Conservation (phyloP, 202 grass and related monocot species). For the Carex arenaria region DNA sequence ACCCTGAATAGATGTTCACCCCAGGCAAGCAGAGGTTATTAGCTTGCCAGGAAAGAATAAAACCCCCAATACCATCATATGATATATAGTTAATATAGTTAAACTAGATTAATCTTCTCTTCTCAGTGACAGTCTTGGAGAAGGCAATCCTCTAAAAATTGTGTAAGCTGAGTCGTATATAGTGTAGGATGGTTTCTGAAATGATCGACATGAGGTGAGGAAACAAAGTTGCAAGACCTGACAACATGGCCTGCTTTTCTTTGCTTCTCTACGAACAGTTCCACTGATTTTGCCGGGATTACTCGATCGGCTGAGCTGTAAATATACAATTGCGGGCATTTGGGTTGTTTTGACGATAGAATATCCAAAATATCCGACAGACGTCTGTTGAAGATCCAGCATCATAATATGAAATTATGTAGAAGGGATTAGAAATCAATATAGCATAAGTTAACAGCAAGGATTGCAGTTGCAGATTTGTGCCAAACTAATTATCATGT, state of each 20-base stretch:
- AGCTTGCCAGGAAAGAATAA: conserved; percentile 18
- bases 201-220: conserved; percentile 91
- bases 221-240: conserved; percentile 75
- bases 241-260: conserved; percentile 44
- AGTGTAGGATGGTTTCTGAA: conserved; percentile 73
- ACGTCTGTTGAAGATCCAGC: conserved; percentile 35
- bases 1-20: not conserved
- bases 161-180: conserved; percentile 55
- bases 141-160: conserved; percentile 70
- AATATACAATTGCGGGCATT: conserved; percentile 86
- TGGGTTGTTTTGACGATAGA: conserved; percentile 67
- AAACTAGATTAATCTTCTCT: not conserved
- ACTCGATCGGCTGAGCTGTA: conserved; percentile 86
- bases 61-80: not conserved
- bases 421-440: not conserved
- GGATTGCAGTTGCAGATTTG: not conserved
- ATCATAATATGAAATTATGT: not conserved
- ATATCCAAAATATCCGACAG: conserved; percentile 71
- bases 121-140: conserved; percentile 16
- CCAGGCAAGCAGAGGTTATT: not conserved
- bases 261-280: conserved; percentile 66
- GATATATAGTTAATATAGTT: conserved; percentile 8
- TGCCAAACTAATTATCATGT: not conserved
- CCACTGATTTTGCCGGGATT: conserved; percentile 71
- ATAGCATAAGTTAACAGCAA: not conserved